Conservation (phyloP, 495 filamentous ascomycete genomes). For the Penicillium flavigenum region DNA sequence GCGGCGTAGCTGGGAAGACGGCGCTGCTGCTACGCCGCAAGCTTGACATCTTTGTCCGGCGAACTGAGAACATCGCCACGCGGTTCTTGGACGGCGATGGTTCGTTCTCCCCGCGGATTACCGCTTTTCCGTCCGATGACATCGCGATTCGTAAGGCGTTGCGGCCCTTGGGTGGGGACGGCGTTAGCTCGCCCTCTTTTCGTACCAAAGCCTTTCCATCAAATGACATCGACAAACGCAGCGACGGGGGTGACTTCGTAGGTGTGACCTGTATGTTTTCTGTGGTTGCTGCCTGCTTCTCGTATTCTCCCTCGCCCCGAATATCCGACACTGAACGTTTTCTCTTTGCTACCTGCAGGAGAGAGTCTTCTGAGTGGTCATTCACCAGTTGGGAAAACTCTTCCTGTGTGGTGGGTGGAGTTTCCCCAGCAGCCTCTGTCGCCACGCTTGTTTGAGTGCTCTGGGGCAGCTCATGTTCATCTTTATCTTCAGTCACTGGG, state of each 20-base stretch:
- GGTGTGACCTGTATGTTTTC: conserved; percentile 22
- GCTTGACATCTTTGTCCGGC: conserved; percentile 50
- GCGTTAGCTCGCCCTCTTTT: conserved; percentile 58
- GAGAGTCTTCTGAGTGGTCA: conserved; percentile 22
- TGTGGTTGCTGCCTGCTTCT: conserved; percentile 19
- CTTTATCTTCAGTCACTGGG: conserved; percentile 28
- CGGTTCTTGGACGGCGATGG: conserved; percentile 52
- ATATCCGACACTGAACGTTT: conserved; percentile 42
- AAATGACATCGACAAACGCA: conserved; percentile 66
- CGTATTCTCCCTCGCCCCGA: conserved; percentile 16
- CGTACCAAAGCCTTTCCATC: conserved; percentile 83
- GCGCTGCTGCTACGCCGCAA: conserved; percentile 65
- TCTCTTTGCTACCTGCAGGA: conserved; percentile 32
- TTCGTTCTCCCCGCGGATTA: conserved; percentile 47
- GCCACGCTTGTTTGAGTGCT: conserved; percentile 43
- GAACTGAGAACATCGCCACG: conserved; percentile 52
- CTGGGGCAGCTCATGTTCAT: conserved; percentile 26
- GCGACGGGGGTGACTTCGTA: conserved; percentile 45
- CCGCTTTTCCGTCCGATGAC: conserved; percentile 53
- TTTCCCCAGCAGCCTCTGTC: conserved; percentile 33
- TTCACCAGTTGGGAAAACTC: conserved; percentile 21
- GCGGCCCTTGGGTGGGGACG: conserved; percentile 67
- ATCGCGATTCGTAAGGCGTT: conserved; percentile 47
- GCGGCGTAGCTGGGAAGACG: conserved; percentile 42
- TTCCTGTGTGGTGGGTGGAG: conserved; percentile 29